Evolutionary conservation across 2,329 filamentous ascomycete genomes (phyloP), one percentile per base, ranked within the genome.

Genomic region (Verticillium tricorpus): DNA sequence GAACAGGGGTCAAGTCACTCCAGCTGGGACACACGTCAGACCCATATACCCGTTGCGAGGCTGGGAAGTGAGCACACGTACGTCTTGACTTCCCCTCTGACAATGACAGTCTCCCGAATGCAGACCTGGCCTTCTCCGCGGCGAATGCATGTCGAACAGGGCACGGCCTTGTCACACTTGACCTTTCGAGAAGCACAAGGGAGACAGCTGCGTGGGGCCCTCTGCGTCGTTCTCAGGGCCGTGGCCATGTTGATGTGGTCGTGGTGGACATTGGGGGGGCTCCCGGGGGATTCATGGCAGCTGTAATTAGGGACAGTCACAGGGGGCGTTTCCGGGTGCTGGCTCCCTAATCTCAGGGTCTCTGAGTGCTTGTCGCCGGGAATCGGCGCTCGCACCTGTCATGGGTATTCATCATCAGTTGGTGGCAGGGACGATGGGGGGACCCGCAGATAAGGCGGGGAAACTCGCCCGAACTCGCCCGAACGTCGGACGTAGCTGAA

Each of bases 161-260:
- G 68, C 2, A 68, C 62, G 2, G 39, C 59, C 56, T 71, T 71
- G 61, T 70, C 65, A 52, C 69, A 70, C 57, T 63, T 64, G 31
- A 70, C 67, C 58, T 69, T 69, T 58, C 69, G 68, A 9, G 64
- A 63, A 2, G 67, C 59, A 39, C 69, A 71, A 5, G 64, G 54
- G 9, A 59, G 52, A 57, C 69, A 70, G 56, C 65, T 68, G 2
- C 66, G 64, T 11, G 69, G 69, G 5, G 66, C 66, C 37, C 66
- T 60, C 60, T 71, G 69, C 1, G 68, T 68, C 22, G 63, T 64
- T 8, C 67, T 59, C 31, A 66, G 58, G 50, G 34, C 14, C 9
- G 39, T 28, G 32, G 9, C 31, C 22, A 50, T 31, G 54, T 17
- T 14, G 54, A 34, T 14, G 17, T 25, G 28, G 52, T 15, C 14